These are phyloP conservation scores for Astrothelium macrocarpum DNA, from an alignment of 495 filamentous ascomycete genomes.

Conservation along the genomic window DNA sequence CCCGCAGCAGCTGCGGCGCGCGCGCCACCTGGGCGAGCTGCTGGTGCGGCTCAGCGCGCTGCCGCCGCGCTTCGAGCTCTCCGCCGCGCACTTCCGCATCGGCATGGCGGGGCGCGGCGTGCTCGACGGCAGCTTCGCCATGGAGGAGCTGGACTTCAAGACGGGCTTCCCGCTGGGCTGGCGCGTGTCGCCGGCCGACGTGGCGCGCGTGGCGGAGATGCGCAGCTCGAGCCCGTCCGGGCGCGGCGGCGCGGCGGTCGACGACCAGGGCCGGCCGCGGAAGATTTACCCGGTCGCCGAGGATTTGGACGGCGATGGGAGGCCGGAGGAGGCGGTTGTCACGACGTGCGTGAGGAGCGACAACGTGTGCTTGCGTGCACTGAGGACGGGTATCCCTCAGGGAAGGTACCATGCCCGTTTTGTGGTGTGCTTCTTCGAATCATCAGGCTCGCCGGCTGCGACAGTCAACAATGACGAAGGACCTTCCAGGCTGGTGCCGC, in stretches of 20 bases:
- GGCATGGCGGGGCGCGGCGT: conserved; percentile 20
- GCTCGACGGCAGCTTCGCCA: conserved; percentile 15
- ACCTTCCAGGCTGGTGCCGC: conserved; percentile 12
- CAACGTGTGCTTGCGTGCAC: conserved; percentile 21
- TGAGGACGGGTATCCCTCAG: conserved; percentile 26
- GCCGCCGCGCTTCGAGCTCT: conserved; percentile 23
- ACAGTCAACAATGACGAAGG: conserved; percentile 10
- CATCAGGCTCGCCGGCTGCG: neutral
- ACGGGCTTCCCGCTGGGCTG: conserved; percentile 24
- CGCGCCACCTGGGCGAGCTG: conserved; percentile 18
- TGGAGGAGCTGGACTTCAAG: conserved; percentile 26
- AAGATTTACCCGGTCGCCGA: conserved; percentile 24
- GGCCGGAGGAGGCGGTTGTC: conserved; percentile 22
- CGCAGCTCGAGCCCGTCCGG: conserved; percentile 18
- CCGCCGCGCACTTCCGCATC: conserved; percentile 17
- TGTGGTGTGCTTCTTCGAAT: conserved; percentile 22
- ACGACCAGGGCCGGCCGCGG: conserved; percentile 15
- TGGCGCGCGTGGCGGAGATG: conserved; percentile 15
- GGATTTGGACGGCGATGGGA: conserved; percentile 25
- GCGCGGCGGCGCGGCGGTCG: conserved; percentile 19
- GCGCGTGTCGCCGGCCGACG: conserved; percentile 9
- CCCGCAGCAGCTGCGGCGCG: conserved; percentile 19
- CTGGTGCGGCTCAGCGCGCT: conserved; percentile 20
- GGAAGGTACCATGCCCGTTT: conserved; percentile 24
- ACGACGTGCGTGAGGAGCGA: conserved; percentile 20